A percentile compares a stretch with the other conserved stretches of the same genome.
Conservation (phyloP, 306 rosid genomes). For the Alnus rubra region DNA sequence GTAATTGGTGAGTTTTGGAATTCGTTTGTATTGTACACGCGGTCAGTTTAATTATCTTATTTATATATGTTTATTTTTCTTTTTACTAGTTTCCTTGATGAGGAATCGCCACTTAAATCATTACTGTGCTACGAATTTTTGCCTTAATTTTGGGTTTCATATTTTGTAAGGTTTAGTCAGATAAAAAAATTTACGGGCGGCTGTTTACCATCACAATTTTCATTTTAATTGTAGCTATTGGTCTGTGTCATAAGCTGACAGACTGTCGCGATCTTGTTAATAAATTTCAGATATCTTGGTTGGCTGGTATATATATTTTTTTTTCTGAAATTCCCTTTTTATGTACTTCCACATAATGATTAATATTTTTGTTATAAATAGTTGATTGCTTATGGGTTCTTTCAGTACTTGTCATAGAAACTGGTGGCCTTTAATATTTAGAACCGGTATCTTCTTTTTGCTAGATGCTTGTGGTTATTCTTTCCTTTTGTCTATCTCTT, state of each 20-base stretch:
- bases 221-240: not conserved
- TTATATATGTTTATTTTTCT: not conserved
- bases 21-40: conserved; percentile 31
- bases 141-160: not conserved
- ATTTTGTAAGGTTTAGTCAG: not conserved
- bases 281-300: not conserved
- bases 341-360: not conserved
- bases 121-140: not conserved
- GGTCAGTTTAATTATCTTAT: conserved; percentile 22
- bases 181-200: not conserved
- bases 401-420: not conserved
- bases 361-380: not conserved
- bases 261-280: not conserved
- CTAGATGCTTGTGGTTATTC: not conserved
- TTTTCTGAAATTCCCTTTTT: not conserved
- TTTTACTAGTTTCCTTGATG: not conserved
- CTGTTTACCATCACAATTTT: not conserved
- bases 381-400: no score
- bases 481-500: not conserved
- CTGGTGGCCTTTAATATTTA: not conserved
- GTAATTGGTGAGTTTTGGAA: conserved; percentile 27
- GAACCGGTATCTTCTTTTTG: not conserved
- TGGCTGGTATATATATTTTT: not conserved
- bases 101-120: not conserved
- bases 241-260: not conserved